These are phyloP conservation scores for Otatea glauca DNA, from an alignment of 176 grass and related monocot species.

Conservation along the genomic window DNA sequence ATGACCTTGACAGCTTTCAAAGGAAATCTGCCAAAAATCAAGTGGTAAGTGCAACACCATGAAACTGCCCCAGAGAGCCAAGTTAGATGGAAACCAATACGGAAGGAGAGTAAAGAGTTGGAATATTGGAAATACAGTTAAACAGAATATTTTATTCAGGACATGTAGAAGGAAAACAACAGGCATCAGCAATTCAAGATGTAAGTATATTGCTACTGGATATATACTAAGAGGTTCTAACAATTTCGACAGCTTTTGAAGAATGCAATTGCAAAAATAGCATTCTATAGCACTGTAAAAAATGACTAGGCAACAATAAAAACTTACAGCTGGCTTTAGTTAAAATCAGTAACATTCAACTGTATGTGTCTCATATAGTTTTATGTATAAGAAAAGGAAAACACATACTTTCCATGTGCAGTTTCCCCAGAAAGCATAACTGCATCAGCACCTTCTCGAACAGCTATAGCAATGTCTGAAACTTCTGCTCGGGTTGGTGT, in stretches of 20 bases:
- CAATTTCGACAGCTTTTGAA: constrained; percentile 14
- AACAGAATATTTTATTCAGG: constrained; percentile 2
- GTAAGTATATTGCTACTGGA: constrained; percentile 15
- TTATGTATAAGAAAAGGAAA: constrained; percentile 14
- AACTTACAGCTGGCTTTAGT: constrained; percentile 16
- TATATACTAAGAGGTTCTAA: background rate
- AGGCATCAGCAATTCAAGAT: background rate
- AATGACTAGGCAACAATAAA: background rate
- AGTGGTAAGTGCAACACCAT: background rate
- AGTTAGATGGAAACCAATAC: constrained; percentile 27
- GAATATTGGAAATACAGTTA: constrained; percentile 22
- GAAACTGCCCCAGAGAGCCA: background rate
- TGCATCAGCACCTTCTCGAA: constrained; percentile 95
- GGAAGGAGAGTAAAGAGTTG: background rate
- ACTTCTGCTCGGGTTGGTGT: constrained; percentile 97
- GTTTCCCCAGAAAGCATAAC: constrained; percentile 99
- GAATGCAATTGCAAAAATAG: constrained; percentile 31
- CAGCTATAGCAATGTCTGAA: constrained; percentile 98
- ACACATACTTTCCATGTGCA: constrained; percentile 94
- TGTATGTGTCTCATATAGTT: constrained; percentile 11
- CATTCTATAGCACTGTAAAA: background rate
- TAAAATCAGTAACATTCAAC: background rate
- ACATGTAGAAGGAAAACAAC: constrained; percentile 16
- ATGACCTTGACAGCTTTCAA: constrained; percentile 99
- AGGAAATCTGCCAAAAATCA: constrained; percentile 66